Percentiles rank a stretch among this genome's conserved stretches.
Evolutionary conservation across 768 basidiomycete species (phyloP).

Genomic region (Tricholoma saponaceum): DNA sequence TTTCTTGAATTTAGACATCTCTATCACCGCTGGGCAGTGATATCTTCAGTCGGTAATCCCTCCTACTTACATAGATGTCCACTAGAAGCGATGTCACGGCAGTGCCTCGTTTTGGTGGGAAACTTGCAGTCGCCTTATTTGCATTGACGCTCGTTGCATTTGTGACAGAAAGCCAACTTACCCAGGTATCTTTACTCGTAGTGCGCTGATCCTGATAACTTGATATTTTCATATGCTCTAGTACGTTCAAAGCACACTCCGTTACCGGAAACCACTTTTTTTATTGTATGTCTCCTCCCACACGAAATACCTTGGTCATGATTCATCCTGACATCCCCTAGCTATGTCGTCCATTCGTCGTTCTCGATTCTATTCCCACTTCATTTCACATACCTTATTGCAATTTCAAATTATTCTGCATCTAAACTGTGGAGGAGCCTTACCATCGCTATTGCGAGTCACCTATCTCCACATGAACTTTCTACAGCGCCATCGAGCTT

Average conservation of each 20-base stretch:
- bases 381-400: constrained; percentile 65
- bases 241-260: constrained; percentile 77
- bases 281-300: constrained; percentile 58
- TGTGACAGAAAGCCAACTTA: constrained; percentile 70
- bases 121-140: constrained; percentile 52
- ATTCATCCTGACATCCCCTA: constrained; percentile 22
- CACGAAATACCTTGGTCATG: not conserved
- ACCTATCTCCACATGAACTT: constrained; percentile 33
- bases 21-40: constrained; percentile 5
- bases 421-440: constrained; percentile 51
- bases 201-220: not conserved
- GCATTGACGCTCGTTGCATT: constrained; percentile 61
- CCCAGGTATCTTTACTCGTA: constrained; percentile 51
- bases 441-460: constrained; percentile 41
- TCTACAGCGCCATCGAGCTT: constrained; percentile 28
- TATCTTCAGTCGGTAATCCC: not conserved
- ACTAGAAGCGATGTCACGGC: constrained; percentile 15
- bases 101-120: constrained; percentile 42
- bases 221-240: constrained; percentile 22
- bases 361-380: constrained; percentile 78
- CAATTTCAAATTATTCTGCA: constrained; percentile 45
- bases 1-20: not conserved
- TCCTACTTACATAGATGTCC: constrained; percentile 19
- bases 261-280: constrained; percentile 86
- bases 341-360: constrained; percentile 84